phyloP scores from a whole-genome alignment of 2,329 filamentous ascomycete species.

The Nemania abortiva region DNA sequence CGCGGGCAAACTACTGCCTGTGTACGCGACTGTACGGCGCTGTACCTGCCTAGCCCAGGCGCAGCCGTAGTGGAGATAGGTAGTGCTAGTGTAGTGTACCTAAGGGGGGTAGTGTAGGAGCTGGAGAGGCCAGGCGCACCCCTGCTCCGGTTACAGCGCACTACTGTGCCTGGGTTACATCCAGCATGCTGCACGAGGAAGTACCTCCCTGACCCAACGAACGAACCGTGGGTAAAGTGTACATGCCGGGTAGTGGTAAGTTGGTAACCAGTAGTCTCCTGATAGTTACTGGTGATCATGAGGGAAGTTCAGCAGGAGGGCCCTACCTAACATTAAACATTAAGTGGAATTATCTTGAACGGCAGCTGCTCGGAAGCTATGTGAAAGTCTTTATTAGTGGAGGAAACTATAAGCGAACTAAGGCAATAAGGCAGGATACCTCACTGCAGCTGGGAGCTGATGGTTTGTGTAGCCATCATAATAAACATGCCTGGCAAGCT shows the following conservation, averaged over 20 bases:
- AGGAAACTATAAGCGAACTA: background rate
- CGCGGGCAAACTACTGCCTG: background rate
- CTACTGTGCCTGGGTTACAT: conserved; percentile 5
- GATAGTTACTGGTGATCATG: background rate
- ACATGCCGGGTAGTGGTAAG: background rate
- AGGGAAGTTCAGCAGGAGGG: background rate
- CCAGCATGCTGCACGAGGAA: background rate
- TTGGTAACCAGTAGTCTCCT: background rate
- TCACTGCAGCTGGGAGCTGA: background rate
- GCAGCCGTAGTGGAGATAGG: background rate
- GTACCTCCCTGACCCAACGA: background rate
- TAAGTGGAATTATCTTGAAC: background rate
- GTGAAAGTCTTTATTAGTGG: background rate
- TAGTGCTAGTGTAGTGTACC: background rate
- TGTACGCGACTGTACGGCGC: background rate
- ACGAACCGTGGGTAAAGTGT: background rate
- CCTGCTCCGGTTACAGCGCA: conserved; percentile 3
- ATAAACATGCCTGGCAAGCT: background rate
- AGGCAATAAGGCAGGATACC: background rate
- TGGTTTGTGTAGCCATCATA: background rate
- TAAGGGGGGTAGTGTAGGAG: conserved; percentile 1
- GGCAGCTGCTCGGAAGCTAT: background rate
- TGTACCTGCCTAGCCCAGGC: conserved; percentile 2
- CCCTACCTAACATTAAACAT: background rate
- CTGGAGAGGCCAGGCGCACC: conserved; percentile 21